phyloP scores from a whole-genome alignment of 495 filamentous ascomycete species.

The Letharia columbiana region DNA sequence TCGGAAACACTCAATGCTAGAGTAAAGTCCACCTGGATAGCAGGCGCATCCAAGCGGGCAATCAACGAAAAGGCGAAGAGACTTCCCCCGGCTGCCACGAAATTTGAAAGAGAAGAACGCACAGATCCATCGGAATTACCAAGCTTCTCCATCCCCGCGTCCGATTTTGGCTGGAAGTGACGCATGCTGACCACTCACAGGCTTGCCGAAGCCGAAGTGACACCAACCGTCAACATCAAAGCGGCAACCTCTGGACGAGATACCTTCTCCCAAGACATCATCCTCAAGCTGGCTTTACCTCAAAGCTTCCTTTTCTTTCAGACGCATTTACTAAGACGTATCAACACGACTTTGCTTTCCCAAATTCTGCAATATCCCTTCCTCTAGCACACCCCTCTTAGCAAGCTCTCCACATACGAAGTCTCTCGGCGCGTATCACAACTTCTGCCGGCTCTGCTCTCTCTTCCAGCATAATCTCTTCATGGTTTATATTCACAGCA shows the following conservation, averaged over 20 bases:
- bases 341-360: not conserved
- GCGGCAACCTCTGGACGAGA: not conserved
- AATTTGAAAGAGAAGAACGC: not conserved
- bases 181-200: conserved; percentile 4
- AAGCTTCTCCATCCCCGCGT: not conserved
- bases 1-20: not conserved
- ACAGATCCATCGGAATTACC: not conserved
- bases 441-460: not conserved
- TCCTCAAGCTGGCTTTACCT: not conserved
- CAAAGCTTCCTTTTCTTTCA: not conserved
- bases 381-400: not conserved
- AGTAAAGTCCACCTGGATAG: not conserved
- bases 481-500: not conserved
- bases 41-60: not conserved
- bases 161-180: not conserved
- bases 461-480: not conserved
- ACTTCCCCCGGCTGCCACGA: not conserved
- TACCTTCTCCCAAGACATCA: not conserved
- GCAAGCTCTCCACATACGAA: not conserved
- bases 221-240: not conserved
- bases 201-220: conserved; percentile 5
- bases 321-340: not conserved
- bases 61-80: not conserved
- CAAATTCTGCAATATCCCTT: not conserved
- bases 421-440: not conserved